phyloP scores from a whole-genome alignment of 805 yeast genomes.

The Vanderwaltozyma verrucispora region DNA sequence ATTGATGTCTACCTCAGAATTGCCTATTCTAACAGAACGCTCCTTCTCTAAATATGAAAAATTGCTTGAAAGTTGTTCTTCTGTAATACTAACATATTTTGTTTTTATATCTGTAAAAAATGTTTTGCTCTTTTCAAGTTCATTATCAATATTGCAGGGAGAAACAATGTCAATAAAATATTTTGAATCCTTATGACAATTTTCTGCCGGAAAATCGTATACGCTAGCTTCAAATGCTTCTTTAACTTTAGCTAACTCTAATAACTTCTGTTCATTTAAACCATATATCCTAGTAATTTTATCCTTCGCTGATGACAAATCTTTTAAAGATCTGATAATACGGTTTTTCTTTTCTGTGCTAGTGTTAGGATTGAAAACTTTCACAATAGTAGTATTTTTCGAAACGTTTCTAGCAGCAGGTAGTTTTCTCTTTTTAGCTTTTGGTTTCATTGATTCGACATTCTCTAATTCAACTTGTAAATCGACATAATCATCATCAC shows the following conservation, averaged over 20 bases:
- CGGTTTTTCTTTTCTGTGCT: constrained; percentile 14
- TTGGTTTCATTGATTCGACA: constrained; percentile 2
- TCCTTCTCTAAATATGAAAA: constrained; percentile 20
- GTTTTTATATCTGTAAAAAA: constrained; percentile 5
- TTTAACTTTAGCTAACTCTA: constrained; percentile 35
- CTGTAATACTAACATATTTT: constrained; percentile 11
- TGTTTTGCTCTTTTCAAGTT: constrained; percentile 2
- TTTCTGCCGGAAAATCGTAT: constrained; percentile 33
- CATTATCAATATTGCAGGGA: constrained; percentile 6
- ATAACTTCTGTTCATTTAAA: constrained; percentile 33
- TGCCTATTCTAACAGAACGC: constrained; percentile 13
- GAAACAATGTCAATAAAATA: constrained; percentile 15
- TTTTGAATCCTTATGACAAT: constrained; percentile 17
- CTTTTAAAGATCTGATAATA: constrained; percentile 22
- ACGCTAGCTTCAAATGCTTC: constrained; percentile 39
- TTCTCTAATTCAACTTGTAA: constrained; percentile 7
- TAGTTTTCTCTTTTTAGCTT: constrained; percentile 5
- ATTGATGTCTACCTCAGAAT: constrained; percentile 10
- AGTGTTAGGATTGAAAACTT: constrained; percentile 6
- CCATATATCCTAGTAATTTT: constrained; percentile 41
- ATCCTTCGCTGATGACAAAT: constrained; percentile 33
- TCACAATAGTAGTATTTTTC: constrained; percentile 1
- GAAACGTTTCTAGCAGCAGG: constrained; percentile 1
- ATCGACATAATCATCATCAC: constrained; percentile 9
- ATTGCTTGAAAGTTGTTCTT: constrained; percentile 13